Base-by-base conservation (phyloP, 2,329 filamentous ascomycete genomes). In the Aureobasidium namibiae region DNA sequence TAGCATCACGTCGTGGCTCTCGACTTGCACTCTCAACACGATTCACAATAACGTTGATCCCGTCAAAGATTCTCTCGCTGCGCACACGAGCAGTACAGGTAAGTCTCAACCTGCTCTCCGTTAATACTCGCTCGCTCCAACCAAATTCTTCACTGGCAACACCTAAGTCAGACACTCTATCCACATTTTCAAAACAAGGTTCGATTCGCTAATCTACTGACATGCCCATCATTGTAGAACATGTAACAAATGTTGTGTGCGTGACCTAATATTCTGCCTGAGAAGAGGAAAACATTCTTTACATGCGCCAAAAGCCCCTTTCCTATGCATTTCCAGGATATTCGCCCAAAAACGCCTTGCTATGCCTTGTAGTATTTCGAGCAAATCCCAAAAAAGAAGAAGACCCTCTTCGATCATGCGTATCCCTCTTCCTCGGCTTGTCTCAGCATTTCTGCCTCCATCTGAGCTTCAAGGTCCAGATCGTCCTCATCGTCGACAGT, bases 381-480 rank as follows among this genome's bases (percentile, higher is more conserved):
- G 41, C 41, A n/a, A 39, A 18, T 16, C 8, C 23, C 42, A 23
- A 9, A 13, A 31, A 18, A 33, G 16, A 31, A 33, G 21, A 31
- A n/a, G n/a, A n/a, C n/a, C n/a, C n/a, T 14, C 33, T 6, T 9
- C 41, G 29, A 21, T 60, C 49, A 60, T 58, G 68, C 66, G 8
- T 67, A 72, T 5, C 69, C 70, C 52, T 73, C 73, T 16, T 73
- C 73, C 23, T 73, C 65, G 14, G 61, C 65, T 52, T 67, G 61
- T 53, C 64, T 63, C 49, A 65, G 72, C 66, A 78, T 69, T 62
- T 76, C 78, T 3, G 73, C 76, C 61, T 74, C 74, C 61, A 78
- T 63, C 59, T 75, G 75, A n/a, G 82, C 80, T 69, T 86, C 85
- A 52, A 86, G 71, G 65, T 85, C 85, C 52, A 86, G 71, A 65